phyloP scores from a whole-genome alignment of 352 stramenopile species.

The Phytophthora pini region DNA sequence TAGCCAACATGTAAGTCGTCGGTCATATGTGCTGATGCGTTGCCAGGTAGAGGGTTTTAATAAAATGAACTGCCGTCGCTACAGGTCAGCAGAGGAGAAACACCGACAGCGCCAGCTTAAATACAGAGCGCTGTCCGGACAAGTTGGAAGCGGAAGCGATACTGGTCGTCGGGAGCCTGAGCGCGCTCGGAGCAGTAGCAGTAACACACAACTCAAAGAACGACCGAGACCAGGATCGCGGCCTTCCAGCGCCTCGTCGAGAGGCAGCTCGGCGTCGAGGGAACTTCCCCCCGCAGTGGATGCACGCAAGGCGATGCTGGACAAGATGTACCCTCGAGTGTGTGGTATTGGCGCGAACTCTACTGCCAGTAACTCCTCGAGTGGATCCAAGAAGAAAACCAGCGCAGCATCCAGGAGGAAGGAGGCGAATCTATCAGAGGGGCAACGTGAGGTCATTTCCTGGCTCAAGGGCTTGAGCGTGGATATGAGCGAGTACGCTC shows the following conservation, averaged over 20 bases:
- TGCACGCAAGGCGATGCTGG: constrained; percentile 70
- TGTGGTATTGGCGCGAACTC: constrained; percentile 48
- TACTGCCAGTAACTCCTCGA: constrained; percentile 28
- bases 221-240: constrained; percentile 27
- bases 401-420: constrained; percentile 48
- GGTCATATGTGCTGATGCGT: constrained; percentile 1
- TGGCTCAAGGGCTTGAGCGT: constrained; percentile 77
- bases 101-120: constrained; percentile 62
- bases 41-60: constrained; percentile 14
- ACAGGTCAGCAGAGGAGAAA: constrained; percentile 63
- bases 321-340: constrained; percentile 85
- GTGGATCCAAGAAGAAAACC: constrained; percentile 41
- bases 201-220: constrained; percentile 17
- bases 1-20: constrained; percentile 38
- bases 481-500: constrained; percentile 88
- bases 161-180: constrained; percentile 25
- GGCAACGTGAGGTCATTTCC: constrained; percentile 80
- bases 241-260: constrained; percentile 29
- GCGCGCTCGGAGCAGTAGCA: constrained; percentile 24
- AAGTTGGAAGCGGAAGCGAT: constrained; percentile 20
- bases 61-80: background rate
- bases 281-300: constrained; percentile 28
- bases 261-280: constrained; percentile 15
- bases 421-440: constrained; percentile 56
- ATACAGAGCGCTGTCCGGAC: constrained; percentile 43